These are phyloP conservation scores for Moesziomyces parantarcticus DNA, from an alignment of 1,284 basidiomycete species.

Conservation along the genomic window DNA sequence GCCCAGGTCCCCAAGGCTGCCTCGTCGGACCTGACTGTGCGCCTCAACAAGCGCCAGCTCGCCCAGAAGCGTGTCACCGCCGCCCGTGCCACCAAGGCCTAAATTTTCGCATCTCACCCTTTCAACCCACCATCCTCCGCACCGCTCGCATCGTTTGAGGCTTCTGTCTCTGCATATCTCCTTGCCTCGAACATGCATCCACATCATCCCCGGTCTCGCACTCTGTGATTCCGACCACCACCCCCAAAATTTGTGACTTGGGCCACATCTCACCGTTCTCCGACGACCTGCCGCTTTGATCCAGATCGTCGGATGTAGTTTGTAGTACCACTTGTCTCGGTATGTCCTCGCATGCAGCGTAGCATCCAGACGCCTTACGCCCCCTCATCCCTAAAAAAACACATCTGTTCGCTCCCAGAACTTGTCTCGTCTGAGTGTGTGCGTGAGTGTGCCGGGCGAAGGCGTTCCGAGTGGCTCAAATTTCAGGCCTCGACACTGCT, in stretches of 20 bases:
- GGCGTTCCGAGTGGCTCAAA: background rate
- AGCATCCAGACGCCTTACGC: background rate
- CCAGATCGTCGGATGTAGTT: constrained; percentile 34
- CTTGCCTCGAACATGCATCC: background rate
- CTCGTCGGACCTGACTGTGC: constrained; percentile 37
- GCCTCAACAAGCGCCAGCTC: constrained; percentile 66
- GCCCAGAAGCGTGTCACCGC: constrained; percentile 62
- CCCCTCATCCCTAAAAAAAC: constrained; percentile 7
- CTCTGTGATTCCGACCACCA: background rate
- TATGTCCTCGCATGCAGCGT: background rate
- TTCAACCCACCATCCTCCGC: constrained; percentile 1
- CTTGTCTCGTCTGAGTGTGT: background rate
- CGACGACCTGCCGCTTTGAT: background rate
- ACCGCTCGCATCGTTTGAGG: constrained; percentile 5
- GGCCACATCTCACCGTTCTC: background rate
- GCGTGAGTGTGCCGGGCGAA: background rate
- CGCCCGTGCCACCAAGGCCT: constrained; percentile 55
- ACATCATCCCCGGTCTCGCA: background rate
- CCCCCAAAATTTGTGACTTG: background rate
- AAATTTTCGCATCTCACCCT: constrained; percentile 3
- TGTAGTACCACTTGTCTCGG: constrained; percentile 31
- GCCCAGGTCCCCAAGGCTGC: constrained; percentile 66
- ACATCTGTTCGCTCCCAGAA: constrained; percentile 14
- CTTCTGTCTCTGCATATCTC: constrained; percentile 12
- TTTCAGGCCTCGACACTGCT: too few species aligned